Base-by-base conservation (phyloP, 2,329 filamentous ascomycete genomes). In the Neofusicoccum ribis region DNA sequence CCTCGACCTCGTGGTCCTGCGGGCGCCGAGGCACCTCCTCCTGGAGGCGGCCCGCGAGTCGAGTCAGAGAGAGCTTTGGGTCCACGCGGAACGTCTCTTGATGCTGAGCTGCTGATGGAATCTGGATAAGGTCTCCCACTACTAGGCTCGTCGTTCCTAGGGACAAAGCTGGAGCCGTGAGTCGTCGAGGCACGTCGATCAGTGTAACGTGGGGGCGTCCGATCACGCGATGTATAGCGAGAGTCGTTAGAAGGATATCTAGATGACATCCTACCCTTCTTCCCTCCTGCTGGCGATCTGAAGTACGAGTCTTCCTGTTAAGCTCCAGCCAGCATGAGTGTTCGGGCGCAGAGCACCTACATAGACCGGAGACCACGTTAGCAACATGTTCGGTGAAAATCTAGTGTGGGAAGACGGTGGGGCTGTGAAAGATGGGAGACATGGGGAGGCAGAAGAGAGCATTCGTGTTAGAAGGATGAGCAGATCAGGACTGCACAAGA, bases 41-140 rank as follows among this genome's bases (percentile, higher is more conserved):
- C 75, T 11, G 74, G 66, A 58, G 74, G 71, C 44, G 77, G 74
- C n/a, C 74, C 73, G 61, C 80, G 76, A 56, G 78, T 73, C 15
- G 85, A 36, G 86, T 94, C 91, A 66, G 90, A 85, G 65, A 93
- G 81, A 3, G 91, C 91, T 76, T 93, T 92, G 11, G 93, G 92
- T 0, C 91, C 93, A 64, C 92, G 86, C 3, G 93, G 93, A 1
- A 91, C 89, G 68, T 96, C 91, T 67, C 75, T 69, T 2, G 74
- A 65, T 17, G 72, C 70, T 31, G 76, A 77, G 3, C 64, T 61
- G 50, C 61, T 68, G 50, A 65, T 65, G 5, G 72, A 67, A n/a
- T 77, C 76, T 27, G 69, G 62, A 46, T 70, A 73, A 15, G 72
- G 70, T 15, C 76, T 70, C 27, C 31, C 34, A 43, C 69, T 67